Conservation (phyloP, 1,284 basidiomycete species). For the Fomitopsis palustris region DNA sequence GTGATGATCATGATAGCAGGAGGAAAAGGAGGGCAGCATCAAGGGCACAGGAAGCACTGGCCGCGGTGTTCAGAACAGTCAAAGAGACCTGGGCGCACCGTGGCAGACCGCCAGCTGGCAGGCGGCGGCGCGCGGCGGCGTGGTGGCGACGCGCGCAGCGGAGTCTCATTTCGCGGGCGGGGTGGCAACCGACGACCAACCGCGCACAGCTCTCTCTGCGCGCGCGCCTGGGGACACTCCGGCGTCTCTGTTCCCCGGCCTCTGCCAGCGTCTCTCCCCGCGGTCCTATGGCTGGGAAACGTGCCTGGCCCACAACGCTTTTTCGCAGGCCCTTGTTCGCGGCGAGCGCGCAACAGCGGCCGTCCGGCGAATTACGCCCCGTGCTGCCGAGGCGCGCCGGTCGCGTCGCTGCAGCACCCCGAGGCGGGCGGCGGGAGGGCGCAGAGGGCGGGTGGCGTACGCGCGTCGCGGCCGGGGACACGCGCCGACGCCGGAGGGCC, state of each 20-base stretch:
- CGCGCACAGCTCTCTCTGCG: not conserved
- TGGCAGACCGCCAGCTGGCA: not conserved
- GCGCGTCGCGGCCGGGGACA: not conserved
- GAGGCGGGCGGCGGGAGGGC: not conserved
- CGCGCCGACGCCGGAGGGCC: not conserved
- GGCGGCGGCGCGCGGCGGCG: not conserved
- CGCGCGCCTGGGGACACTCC: not conserved
- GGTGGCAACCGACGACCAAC: not conserved
- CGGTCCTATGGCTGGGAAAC: constrained; percentile 1
- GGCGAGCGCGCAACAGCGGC: not conserved
- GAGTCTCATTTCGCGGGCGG: not conserved
- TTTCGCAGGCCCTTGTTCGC: not conserved
- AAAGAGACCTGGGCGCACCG: not conserved
- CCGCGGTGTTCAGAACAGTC: constrained; percentile 1
- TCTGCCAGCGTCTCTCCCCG: not conserved
- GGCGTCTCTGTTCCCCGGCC: not conserved
- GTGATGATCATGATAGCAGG: constrained; percentile 8
- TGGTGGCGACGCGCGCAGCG: not conserved
- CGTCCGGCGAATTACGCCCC: not conserved
- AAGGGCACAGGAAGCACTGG: constrained; percentile 8
- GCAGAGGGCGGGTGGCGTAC: not conserved
- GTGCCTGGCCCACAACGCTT: constrained; percentile 2
- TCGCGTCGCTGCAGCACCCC: not conserved
- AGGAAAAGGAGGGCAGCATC: not conserved
- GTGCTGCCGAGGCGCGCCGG: not conserved